Percentiles rank a stretch among this genome's conserved stretches.
Evolutionary conservation across 192 early-diverging fungal genomes (phyloP).

Genomic region (Entrophospora sp.): DNA sequence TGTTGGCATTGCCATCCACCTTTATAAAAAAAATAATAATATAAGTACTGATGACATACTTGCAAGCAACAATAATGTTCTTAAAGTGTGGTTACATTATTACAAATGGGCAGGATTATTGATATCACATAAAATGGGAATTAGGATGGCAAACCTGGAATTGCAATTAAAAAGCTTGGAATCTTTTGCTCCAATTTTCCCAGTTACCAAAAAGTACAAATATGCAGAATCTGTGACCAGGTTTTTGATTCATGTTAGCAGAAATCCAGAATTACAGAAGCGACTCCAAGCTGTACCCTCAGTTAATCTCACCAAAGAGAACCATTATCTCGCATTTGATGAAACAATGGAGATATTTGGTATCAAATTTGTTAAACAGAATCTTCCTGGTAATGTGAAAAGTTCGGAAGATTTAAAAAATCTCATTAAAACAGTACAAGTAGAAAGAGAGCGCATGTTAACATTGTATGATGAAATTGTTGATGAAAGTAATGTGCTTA

Average conservation of each 20-base stretch:
- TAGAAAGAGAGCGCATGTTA: neutral
- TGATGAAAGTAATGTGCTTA: neutral
- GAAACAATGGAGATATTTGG: neutral
- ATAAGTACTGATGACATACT: neutral
- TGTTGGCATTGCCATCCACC: no score
- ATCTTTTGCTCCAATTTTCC: neutral
- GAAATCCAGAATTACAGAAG: neutral
- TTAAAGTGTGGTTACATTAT: neutral
- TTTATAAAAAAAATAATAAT: neutral
- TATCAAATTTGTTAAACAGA: neutral
- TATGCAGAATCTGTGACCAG: neutral
- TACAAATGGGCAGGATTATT: neutral
- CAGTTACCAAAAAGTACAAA: neutral
- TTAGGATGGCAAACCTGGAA: neutral
- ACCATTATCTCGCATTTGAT: neutral
- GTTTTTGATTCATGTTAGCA: no score
- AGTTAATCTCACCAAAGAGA: neutral
- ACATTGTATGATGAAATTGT: neutral
- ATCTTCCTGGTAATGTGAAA: neutral
- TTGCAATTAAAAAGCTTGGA: neutral
- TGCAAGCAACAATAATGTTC: neutral
- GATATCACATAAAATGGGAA: neutral
- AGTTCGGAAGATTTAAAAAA: neutral
- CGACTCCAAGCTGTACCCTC: neutral
- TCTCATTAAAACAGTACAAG: neutral